A percentile compares a stretch with the other conserved stretches of the same genome.
These are phyloP conservation scores for Rhododendron ferrugineum DNA, from an alignment of 148 eudicot species.

Conservation along the genomic window DNA sequence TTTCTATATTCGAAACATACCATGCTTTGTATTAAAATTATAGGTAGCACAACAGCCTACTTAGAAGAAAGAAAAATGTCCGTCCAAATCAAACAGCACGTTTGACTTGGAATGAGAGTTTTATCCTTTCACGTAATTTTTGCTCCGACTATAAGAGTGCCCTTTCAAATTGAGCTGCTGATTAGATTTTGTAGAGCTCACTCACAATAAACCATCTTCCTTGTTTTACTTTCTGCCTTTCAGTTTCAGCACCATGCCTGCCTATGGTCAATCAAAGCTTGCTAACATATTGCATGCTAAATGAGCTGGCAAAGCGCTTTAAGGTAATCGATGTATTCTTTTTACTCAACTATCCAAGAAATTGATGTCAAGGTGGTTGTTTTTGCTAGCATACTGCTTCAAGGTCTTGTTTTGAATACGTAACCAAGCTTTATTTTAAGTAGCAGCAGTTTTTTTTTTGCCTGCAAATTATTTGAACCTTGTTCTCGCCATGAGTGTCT, in stretches of 20 bases:
- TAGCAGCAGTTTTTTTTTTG: background rate
- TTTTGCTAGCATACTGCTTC: background rate
- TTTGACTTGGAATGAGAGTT: background rate
- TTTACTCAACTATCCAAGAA: background rate
- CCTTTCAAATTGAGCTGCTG: background rate
- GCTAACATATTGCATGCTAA: slow-evolving; percentile 76
- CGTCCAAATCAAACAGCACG: background rate
- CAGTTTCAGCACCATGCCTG: slow-evolving; percentile 56
- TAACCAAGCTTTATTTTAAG: background rate
- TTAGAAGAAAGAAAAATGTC: background rate
- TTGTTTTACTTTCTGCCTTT: slow-evolving; percentile 13
- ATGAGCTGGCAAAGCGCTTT: slow-evolving; percentile 66
- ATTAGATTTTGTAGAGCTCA: background rate
- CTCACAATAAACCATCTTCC: background rate
- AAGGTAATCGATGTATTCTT: slow-evolving; percentile 40
- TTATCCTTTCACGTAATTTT: background rate
- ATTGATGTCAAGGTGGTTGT: background rate
- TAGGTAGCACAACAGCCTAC: background rate
- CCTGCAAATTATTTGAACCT: background rate
- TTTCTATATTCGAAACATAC: background rate
- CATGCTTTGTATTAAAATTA: background rate
- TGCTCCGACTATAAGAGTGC: background rate
- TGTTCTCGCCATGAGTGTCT: background rate
- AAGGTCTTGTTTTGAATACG: background rate
- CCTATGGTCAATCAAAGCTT: slow-evolving; percentile 90